Conservation (phyloP, 106 monocot genomes). For the Phalaenopsis aphrodite region DNA sequence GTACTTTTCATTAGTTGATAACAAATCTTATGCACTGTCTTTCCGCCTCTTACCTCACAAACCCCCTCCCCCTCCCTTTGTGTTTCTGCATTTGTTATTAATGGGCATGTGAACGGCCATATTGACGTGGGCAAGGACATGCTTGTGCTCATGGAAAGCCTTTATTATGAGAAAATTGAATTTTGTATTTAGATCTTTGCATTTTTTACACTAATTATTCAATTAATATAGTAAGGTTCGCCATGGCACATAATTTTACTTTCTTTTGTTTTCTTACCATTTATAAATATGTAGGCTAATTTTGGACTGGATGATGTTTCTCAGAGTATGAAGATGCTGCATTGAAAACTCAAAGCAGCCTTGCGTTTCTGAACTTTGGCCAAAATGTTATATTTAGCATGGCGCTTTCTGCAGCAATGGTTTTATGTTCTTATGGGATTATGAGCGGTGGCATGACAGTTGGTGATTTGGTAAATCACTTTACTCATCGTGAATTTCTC, state of each 20-base stretch:
- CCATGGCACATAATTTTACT: not conserved
- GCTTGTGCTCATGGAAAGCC: not conserved
- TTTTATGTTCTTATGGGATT: slow-evolving; percentile 83
- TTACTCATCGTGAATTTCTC: not conserved
- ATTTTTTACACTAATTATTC: not conserved
- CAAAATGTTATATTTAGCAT: slow-evolving; percentile 94
- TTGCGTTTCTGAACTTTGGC: slow-evolving; percentile 90
- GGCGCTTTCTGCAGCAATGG: slow-evolving; percentile 85
- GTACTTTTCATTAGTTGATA: no score
- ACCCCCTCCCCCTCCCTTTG: not conserved
- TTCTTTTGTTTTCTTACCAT: not conserved
- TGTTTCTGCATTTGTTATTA: not conserved
- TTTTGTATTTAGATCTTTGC: not conserved
- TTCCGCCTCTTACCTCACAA: not conserved
- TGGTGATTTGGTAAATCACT: slow-evolving; percentile 80
- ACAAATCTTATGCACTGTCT: no score
- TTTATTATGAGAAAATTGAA: not conserved
- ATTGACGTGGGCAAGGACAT: not conserved
- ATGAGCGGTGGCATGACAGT: slow-evolving; percentile 87
- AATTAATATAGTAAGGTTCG: not conserved
- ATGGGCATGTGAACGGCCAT: not conserved
- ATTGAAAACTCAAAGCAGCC: slow-evolving; percentile 92
- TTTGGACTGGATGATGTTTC: slow-evolving; percentile 9
- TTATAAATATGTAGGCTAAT: slow-evolving; percentile 5
- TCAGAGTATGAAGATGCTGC: slow-evolving; percentile 96